Evolutionary conservation across 2,329 filamentous ascomycete genomes (phyloP).

Genomic region (Neurospora sp.): DNA sequence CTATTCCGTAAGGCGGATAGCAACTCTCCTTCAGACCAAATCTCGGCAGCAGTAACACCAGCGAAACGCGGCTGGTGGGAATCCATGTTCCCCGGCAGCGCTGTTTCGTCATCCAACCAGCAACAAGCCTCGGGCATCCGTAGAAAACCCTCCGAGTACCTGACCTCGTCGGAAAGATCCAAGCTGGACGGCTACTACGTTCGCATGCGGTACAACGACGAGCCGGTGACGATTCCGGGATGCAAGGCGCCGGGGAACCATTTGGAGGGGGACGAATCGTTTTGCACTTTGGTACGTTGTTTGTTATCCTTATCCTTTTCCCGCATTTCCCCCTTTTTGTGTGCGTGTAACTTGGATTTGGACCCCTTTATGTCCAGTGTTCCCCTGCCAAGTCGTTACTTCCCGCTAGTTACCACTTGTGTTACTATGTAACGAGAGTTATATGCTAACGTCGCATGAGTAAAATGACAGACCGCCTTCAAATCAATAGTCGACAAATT

Average conservation of each 20-base stretch:
- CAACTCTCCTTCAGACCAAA: background rate
- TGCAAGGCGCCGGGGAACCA: slow-evolving; percentile 72
- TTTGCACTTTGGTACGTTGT: slow-evolving; percentile 70
- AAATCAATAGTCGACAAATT: slow-evolving; percentile 87
- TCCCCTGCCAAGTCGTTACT: no score
- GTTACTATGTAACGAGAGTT: background rate
- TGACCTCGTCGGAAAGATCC: slow-evolving; percentile 47
- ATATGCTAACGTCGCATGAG: background rate
- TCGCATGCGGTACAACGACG: slow-evolving; percentile 83
- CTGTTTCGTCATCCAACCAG: slow-evolving; percentile 22
- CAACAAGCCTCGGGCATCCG: slow-evolving; percentile 37
- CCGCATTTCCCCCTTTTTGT: no score
- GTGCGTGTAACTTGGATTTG: no score
- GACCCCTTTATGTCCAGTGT: no score
- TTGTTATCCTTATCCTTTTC: no score
- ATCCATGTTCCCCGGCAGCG: slow-evolving; percentile 20
- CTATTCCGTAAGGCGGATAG: slow-evolving; percentile 55
- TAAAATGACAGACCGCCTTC: slow-evolving; percentile 60
- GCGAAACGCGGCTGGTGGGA: slow-evolving; percentile 23
- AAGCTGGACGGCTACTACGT: slow-evolving; percentile 73
- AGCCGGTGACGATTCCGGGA: slow-evolving; percentile 69
- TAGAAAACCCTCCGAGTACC: slow-evolving; percentile 45
- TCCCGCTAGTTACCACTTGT: background rate
- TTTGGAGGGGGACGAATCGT: slow-evolving; percentile 72
- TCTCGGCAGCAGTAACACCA: slow-evolving; percentile 14